A percentile compares a stretch with the other conserved stretches of the same genome.
phyloP scores from a whole-genome alignment of 2,329 filamentous ascomycete species.

The Paecilomyces niveus region DNA sequence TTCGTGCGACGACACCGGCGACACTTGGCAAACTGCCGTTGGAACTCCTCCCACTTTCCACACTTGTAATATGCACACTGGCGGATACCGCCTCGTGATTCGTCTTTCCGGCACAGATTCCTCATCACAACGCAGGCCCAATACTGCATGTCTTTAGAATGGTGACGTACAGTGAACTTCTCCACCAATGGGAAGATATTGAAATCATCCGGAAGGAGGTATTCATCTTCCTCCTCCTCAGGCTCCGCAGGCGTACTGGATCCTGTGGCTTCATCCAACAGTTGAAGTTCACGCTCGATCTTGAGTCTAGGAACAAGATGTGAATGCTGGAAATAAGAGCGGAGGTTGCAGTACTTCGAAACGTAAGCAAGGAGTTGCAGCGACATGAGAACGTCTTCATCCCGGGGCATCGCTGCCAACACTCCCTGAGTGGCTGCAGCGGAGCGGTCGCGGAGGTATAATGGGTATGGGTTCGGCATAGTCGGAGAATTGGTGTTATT shows the following conservation, averaged over 20 bases:
- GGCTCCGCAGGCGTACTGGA: conserved; percentile 22
- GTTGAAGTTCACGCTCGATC: conserved; percentile 75
- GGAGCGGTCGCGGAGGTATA: conserved; percentile 71
- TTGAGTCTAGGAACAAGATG: conserved; percentile 89
- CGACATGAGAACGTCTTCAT: conserved; percentile 97
- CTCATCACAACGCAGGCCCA: conserved; percentile 99
- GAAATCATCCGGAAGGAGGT: conserved; percentile 84
- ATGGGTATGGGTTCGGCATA: conserved; percentile 63
- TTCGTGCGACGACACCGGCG: conserved; percentile 92
- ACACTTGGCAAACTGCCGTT: conserved; percentile 96
- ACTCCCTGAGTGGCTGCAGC: conserved; percentile 63
- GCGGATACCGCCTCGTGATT: conserved; percentile 84
- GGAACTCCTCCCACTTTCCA: conserved; percentile 96
- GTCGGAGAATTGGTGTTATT: conserved; percentile 66
- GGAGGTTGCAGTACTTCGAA: conserved; percentile 95
- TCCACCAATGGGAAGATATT: conserved; percentile 98
- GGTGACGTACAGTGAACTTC: conserved; percentile 93
- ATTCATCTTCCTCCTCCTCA: conserved; percentile 69
- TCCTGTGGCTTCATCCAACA: conserved; percentile 65
- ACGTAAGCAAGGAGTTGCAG: conserved; percentile 94
- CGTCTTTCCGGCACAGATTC: conserved; percentile 96
- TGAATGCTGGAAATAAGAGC: conserved; percentile 90
- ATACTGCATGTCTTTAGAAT: conserved; percentile 97
- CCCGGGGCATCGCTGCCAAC: conserved; percentile 84
- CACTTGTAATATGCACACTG: conserved; percentile 98